phyloP scores from a whole-genome alignment of 1,139 yeast species.

The Yamadazyma kanchanaburiensis region DNA sequence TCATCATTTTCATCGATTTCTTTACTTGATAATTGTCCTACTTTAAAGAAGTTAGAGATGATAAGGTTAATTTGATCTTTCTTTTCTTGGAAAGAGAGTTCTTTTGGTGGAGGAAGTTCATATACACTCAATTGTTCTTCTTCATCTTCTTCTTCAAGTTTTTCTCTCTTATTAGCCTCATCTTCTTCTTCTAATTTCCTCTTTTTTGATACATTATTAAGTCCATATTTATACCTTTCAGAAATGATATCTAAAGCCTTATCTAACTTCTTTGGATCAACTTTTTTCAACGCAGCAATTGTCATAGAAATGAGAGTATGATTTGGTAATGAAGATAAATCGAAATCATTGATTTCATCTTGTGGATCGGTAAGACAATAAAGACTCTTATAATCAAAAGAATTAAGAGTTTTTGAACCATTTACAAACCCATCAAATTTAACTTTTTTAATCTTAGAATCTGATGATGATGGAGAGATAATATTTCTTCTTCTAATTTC shows the following conservation, averaged over 20 bases:
- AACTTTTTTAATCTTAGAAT: conserved; percentile 32
- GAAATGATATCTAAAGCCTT: conserved; percentile 67
- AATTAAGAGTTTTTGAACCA: conserved; percentile 25
- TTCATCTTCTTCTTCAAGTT: conserved; percentile 3
- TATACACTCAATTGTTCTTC: conserved; percentile 18
- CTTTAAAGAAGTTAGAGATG: conserved; percentile 51
- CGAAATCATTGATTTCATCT: conserved; percentile 62
- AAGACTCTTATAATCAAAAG: conserved; percentile 34
- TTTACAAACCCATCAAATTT: conserved; percentile 38
- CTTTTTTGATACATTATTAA: conserved; percentile 10
- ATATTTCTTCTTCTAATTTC: conserved; percentile 42
- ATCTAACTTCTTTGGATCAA: conserved; percentile 52
- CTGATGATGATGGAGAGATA: conserved; percentile 23
- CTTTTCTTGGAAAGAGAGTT: conserved; percentile 45
- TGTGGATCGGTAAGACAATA: conserved; percentile 63
- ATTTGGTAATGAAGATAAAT: conserved; percentile 64
- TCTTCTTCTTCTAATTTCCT: conserved; percentile 6
- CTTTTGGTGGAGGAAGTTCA: conserved; percentile 57
- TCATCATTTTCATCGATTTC: conserved; percentile 16
- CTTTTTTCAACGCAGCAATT: conserved; percentile 56
- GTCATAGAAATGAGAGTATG: conserved; percentile 66
- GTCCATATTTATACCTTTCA: conserved; percentile 48
- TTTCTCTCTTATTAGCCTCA: conserved; percentile 5
- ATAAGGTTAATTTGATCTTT: conserved; percentile 52
- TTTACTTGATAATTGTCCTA: conserved; percentile 30